A percentile compares a stretch with the other conserved stretches of the same genome.
These are phyloP conservation scores for Pseudognaphalium luteoalbum DNA, from an alignment of 129 eudicot species.

Conservation along the genomic window DNA sequence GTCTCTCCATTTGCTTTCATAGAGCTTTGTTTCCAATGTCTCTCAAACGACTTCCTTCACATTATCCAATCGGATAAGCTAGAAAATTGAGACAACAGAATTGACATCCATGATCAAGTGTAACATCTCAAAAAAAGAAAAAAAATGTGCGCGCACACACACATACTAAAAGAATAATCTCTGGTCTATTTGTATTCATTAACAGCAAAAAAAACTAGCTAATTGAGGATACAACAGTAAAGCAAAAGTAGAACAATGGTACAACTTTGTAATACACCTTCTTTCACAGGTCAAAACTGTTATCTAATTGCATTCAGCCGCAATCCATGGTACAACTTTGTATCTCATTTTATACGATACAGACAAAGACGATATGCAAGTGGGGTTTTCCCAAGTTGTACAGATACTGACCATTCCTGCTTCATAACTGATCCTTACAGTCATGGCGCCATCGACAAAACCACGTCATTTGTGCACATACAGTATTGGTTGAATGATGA, in stretches of 20 bases:
- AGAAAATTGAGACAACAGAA: too few relatives aligned
- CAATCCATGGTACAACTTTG: slow-evolving; percentile 28
- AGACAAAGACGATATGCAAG: slow-evolving; percentile 17
- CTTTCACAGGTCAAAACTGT: neutral
- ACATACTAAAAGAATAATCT: neutral
- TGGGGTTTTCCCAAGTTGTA: slow-evolving; percentile 29
- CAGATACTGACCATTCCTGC: slow-evolving; percentile 28
- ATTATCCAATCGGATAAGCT: too few relatives aligned
- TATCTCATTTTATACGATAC: slow-evolving; percentile 38
- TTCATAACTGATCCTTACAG: slow-evolving; percentile 1
- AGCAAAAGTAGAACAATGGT: neutral
- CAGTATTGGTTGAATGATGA: neutral
- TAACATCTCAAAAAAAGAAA: neutral
- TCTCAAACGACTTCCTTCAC: too few relatives aligned
- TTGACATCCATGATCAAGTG: neutral
- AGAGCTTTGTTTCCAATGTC: too few relatives aligned
- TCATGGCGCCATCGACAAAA: slow-evolving; percentile 18
- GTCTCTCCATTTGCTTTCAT: neutral
- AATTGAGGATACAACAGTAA: neutral
- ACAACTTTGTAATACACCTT: slow-evolving; percentile 8
- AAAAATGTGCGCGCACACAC: neutral
- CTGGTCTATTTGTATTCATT: neutral
- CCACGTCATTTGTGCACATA: slow-evolving; percentile 18
- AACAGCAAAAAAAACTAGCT: neutral
- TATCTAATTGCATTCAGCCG: slow-evolving; percentile 21